phyloP scores from a whole-genome alignment of 148 eudicot species.

The Rhododendron kiyosumense region DNA sequence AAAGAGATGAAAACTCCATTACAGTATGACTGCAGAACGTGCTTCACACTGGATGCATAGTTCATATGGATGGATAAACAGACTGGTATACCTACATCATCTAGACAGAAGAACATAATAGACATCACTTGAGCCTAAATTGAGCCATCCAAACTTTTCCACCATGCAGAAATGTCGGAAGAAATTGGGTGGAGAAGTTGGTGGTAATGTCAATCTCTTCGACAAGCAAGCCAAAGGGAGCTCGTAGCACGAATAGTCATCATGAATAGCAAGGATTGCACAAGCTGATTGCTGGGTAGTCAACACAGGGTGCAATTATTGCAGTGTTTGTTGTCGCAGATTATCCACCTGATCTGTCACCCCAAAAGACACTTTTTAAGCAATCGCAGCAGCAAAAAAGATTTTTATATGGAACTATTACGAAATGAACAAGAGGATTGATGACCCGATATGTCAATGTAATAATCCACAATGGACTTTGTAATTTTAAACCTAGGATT shows the following conservation, averaged over 20 bases:
- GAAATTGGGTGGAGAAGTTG: background rate
- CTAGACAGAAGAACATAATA: background rate
- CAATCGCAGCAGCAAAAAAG: background rate
- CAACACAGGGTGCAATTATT: conserved; percentile 41
- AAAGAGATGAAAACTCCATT: background rate
- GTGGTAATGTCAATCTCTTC: conserved; percentile 32
- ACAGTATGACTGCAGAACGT: background rate
- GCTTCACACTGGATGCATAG: background rate
- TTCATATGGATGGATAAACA: background rate
- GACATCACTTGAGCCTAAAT: background rate
- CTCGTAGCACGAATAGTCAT: conserved; percentile 44
- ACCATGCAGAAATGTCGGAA: background rate
- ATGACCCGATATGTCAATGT: background rate
- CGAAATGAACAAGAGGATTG: background rate
- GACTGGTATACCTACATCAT: background rate
- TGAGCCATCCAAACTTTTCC: background rate
- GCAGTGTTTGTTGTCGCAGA: conserved; percentile 47
- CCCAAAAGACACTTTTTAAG: background rate
- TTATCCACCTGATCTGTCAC: conserved; percentile 35
- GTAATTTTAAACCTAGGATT: background rate
- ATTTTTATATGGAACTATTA: background rate
- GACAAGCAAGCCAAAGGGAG: conserved; percentile 53
- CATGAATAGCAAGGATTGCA: conserved; percentile 46
- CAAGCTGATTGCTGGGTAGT: conserved; percentile 54
- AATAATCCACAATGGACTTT: background rate